Conservation (phyloP, 805 yeast species). For the Myxozyma lipomycoides region DNA sequence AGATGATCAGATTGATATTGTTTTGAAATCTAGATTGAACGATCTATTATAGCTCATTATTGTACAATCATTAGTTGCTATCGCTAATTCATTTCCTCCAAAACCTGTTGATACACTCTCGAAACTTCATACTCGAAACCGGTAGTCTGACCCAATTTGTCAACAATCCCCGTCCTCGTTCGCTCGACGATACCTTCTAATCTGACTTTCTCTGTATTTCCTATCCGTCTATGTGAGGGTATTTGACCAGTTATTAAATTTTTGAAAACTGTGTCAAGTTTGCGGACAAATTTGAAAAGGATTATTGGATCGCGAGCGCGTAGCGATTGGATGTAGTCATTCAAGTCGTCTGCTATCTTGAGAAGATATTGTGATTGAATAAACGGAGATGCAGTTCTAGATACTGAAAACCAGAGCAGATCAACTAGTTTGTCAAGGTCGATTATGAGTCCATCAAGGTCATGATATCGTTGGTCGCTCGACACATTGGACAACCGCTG, state of each 20-base stretch:
- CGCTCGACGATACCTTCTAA: slow-evolving; percentile 52
- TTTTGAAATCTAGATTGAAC: no score
- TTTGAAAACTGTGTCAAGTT: slow-evolving; percentile 44
- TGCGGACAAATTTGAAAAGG: slow-evolving; percentile 41
- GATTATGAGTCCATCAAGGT: slow-evolving; percentile 38
- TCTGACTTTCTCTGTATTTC: slow-evolving; percentile 51
- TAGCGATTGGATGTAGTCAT: slow-evolving; percentile 48
- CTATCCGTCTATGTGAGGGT: slow-evolving; percentile 39
- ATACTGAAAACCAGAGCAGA: slow-evolving; percentile 60
- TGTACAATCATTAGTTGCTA: no score
- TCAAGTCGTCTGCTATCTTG: slow-evolving; percentile 60
- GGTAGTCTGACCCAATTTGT: slow-evolving; percentile 38
- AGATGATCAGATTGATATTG: no score
- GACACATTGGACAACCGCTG: slow-evolving; percentile 36
- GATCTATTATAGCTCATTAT: no score
- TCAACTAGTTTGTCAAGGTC: slow-evolving; percentile 51
- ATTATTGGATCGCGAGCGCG: slow-evolving; percentile 33
- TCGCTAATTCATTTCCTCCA: slow-evolving; percentile 36
- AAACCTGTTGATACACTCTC: slow-evolving; percentile 43
- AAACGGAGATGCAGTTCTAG: slow-evolving; percentile 35
- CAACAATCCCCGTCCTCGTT: slow-evolving; percentile 44
- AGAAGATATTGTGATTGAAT: slow-evolving; percentile 64
- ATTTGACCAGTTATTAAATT: slow-evolving; percentile 39
- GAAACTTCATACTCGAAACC: slow-evolving; percentile 47
- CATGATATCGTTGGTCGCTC: slow-evolving; percentile 19